Percentiles rank a stretch among this genome's conserved stretches.
These are phyloP conservation scores for Insectozyma bohioensis DNA, from an alignment of 1,139 yeast species.

Conservation along the genomic window DNA sequence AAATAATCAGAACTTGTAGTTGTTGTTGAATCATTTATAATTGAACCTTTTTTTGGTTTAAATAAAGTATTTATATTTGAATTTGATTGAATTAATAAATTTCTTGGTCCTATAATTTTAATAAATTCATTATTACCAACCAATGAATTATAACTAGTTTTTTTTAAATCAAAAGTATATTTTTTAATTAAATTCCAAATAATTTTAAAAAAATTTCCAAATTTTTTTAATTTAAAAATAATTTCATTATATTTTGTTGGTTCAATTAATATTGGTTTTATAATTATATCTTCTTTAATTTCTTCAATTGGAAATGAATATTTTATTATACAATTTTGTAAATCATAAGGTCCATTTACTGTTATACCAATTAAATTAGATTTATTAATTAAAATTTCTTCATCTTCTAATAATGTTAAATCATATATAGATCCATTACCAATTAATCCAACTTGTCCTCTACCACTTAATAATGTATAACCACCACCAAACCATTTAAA, in stretches of 20 bases:
- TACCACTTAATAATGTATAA: constrained; percentile 51
- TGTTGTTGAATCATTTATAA: neutral
- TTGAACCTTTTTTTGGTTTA: constrained; percentile 6
- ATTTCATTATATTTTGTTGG: constrained; percentile 7
- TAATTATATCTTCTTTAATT: neutral
- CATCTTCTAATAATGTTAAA: constrained; percentile 43
- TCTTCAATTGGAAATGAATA: constrained; percentile 19
- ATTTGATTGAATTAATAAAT: constrained; percentile 48
- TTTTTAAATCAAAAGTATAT: constrained; percentile 4
- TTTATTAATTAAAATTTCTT: constrained; percentile 49
- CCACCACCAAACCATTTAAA: constrained; percentile 32
- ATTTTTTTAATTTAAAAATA: constrained; percentile 2
- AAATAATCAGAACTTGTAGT: constrained; percentile 33
- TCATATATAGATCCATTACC: constrained; percentile 59
- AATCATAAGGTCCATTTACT: constrained; percentile 50
- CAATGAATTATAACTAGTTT: constrained; percentile 19
- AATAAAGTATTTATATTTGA: no score
- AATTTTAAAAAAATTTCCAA: neutral
- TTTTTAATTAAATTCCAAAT: constrained; percentile 1
- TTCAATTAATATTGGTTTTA: constrained; percentile 6
- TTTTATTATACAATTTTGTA: constrained; percentile 36
- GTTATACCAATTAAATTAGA: constrained; percentile 51
- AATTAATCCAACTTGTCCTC: constrained; percentile 58
- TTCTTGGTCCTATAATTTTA: constrained; percentile 56
- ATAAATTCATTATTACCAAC: constrained; percentile 42